These are phyloP conservation scores for Bryoerythrophyllum caledonicum DNA, from an alignment of 225 moss, liverwort and hornwort species.

Conservation along the genomic window DNA sequence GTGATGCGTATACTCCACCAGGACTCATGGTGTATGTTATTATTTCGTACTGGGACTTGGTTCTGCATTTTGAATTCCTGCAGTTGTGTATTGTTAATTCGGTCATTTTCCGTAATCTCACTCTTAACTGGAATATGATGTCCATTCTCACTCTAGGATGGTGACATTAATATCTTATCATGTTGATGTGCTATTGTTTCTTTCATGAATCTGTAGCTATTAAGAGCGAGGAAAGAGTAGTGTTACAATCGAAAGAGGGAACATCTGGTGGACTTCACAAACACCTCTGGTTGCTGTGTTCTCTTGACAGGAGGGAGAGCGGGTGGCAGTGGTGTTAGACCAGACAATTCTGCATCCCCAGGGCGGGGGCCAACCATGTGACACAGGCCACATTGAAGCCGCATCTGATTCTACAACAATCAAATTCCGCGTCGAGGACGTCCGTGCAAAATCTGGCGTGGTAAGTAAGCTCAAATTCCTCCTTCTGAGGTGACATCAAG, in stretches of 20 bases:
- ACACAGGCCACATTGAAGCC: slow-evolving; percentile 54
- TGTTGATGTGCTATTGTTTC: not conserved
- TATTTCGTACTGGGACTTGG: too few species aligned
- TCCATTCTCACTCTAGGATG: not conserved
- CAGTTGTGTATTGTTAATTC: not conserved
- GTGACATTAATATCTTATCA: not conserved
- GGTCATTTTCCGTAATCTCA: not conserved
- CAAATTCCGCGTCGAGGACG: slow-evolving; percentile 66
- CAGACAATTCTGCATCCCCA: slow-evolving; percentile 78
- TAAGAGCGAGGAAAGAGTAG: too few species aligned
- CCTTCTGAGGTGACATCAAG: too few species aligned
- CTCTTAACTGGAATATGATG: not conserved
- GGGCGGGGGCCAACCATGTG: slow-evolving; percentile 75
- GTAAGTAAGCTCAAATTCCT: slow-evolving; percentile 30
- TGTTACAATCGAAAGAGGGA: too few species aligned
- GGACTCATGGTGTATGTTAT: too few species aligned
- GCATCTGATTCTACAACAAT: slow-evolving; percentile 29
- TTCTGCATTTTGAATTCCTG: not conserved
- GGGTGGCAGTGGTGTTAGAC: slow-evolving; percentile 63
- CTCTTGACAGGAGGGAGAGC: slow-evolving; percentile 60
- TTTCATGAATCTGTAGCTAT: too few species aligned
- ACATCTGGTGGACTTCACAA: too few species aligned
- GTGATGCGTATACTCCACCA: too few species aligned
- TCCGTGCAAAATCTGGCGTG: slow-evolving; percentile 61
- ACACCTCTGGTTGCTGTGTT: slow-evolving; percentile 8